Conservation (phyloP, 768 basidiomycete genomes). For the Rubroboletus satanas region DNA sequence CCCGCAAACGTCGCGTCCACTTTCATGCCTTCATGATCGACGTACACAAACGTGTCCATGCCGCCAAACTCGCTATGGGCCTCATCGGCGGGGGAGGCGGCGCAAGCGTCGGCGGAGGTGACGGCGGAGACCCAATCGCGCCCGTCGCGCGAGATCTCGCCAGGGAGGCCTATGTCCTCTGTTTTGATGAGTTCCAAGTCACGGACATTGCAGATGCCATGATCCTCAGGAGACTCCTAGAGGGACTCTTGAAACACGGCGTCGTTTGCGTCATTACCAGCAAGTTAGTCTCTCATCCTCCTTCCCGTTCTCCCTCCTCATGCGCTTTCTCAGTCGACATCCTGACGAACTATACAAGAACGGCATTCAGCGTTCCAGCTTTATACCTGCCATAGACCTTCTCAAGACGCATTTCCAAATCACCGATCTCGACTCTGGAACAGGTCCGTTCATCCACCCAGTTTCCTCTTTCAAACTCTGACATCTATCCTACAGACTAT, state of each 20-base stretch:
- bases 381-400: constrained; percentile 91
- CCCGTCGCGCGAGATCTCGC: constrained; percentile 88
- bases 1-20: constrained; percentile 83
- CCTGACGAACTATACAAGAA: constrained; percentile 98
- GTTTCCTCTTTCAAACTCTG: not conserved
- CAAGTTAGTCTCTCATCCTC: constrained; percentile 57
- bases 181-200: constrained; percentile 99
- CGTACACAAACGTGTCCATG: constrained; percentile 89
- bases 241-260: constrained; percentile 80
- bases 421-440: constrained; percentile 92
- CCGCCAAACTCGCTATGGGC: constrained; percentile 70
- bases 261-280: constrained; percentile 96
- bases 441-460: constrained; percentile 48
- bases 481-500: constrained; percentile 61
- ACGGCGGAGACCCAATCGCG: constrained; percentile 70
- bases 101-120: constrained; percentile 24
- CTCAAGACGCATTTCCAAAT: constrained; percentile 85
- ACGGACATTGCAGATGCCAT: constrained; percentile 98
- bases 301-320: not conserved
- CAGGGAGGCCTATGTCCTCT: constrained; percentile 77
- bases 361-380: constrained; percentile 93
- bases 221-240: constrained; percentile 89
- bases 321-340: constrained; percentile 64
- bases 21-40: constrained; percentile 99
- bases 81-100: constrained; percentile 39